Evolutionary conservation across 2,329 filamentous ascomycete species (phyloP).

Genomic region (Penicillium expansum): DNA sequence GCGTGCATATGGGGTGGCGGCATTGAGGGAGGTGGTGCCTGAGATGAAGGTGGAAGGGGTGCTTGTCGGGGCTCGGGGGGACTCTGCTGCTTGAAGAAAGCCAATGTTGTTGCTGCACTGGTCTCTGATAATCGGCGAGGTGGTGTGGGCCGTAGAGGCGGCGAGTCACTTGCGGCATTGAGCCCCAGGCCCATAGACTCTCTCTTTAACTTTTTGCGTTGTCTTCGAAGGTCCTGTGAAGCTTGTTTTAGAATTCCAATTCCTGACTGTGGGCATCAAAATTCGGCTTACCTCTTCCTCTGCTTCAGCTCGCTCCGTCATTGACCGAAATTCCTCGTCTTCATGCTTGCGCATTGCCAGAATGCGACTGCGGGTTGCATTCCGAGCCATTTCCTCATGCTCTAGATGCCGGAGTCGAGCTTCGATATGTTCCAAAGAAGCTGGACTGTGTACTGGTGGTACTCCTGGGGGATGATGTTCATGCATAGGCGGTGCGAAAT

Average conservation of each 20-base stretch:
- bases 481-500: slow-evolving; percentile 32
- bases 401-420: slow-evolving; percentile 39
- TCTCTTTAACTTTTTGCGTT: slow-evolving; percentile 40
- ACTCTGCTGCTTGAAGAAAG: slow-evolving; percentile 44
- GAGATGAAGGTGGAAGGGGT: slow-evolving; percentile 27
- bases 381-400: slow-evolving; percentile 40
- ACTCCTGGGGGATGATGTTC: slow-evolving; percentile 28
- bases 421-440: slow-evolving; percentile 40
- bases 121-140: slow-evolving; percentile 42
- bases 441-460: slow-evolving; percentile 23
- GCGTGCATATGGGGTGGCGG: slow-evolving; percentile 26
- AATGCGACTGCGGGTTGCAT: slow-evolving; percentile 38
- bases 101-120: slow-evolving; percentile 41
- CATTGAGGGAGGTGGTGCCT: slow-evolving; percentile 19
- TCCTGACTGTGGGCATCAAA: not conserved
- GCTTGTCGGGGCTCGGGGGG: slow-evolving; percentile 38
- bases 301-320: slow-evolving; percentile 40
- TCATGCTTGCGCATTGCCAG: slow-evolving; percentile 40
- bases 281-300: slow-evolving; percentile 41
- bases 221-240: slow-evolving; percentile 38
- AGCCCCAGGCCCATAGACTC: slow-evolving; percentile 42
- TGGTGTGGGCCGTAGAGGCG: slow-evolving; percentile 38
- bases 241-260: not conserved
- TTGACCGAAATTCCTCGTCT: slow-evolving; percentile 41
- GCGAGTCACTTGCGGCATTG: slow-evolving; percentile 36